Conservation (phyloP, 2,329 filamentous ascomycete species). For the Dactylellina drechsleri region DNA sequence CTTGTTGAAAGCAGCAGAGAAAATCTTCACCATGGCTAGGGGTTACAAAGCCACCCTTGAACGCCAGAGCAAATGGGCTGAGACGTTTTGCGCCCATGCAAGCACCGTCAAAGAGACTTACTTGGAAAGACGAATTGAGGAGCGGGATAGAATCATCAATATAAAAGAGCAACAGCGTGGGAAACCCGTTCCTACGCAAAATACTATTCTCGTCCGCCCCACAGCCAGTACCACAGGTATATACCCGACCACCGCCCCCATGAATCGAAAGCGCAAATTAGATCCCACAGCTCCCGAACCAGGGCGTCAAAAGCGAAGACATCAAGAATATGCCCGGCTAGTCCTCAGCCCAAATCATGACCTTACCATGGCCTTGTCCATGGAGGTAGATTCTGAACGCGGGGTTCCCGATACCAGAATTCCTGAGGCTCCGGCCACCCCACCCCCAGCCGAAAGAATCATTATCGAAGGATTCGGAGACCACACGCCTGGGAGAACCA, state of each 20-base stretch:
- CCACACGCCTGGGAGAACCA: conserved; percentile 35
- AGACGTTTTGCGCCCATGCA: conserved; percentile 2
- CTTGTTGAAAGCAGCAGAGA: conserved; percentile 17
- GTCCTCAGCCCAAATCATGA: neutral
- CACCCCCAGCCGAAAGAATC: conserved; percentile 21
- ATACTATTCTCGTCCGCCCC: neutral
- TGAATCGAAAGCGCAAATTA: conserved; percentile 10
- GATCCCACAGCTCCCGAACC: neutral
- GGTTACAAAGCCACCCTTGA: conserved; percentile 16
- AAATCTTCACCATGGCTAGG: conserved; percentile 15
- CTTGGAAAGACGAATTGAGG: neutral
- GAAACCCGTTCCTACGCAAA: neutral
- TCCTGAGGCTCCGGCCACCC: neutral
- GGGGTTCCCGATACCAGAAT: neutral
- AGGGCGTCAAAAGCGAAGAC: conserved; percentile 1
- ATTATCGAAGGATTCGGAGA: conserved; percentile 33
- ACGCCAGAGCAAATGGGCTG: conserved; percentile 9
- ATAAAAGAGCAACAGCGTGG: no score
- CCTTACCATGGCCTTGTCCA: neutral
- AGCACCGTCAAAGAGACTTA: conserved; percentile 15
- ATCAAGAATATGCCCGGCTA: neutral
- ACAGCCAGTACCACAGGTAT: neutral
- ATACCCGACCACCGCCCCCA: neutral
- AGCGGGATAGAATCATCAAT: neutral
- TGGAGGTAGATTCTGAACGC: neutral